A percentile compares a stretch with the other conserved stretches of the same genome.
These are phyloP conservation scores for Kodamaea sp. DNA, from an alignment of 1,139 yeast species.

Conservation along the genomic window DNA sequence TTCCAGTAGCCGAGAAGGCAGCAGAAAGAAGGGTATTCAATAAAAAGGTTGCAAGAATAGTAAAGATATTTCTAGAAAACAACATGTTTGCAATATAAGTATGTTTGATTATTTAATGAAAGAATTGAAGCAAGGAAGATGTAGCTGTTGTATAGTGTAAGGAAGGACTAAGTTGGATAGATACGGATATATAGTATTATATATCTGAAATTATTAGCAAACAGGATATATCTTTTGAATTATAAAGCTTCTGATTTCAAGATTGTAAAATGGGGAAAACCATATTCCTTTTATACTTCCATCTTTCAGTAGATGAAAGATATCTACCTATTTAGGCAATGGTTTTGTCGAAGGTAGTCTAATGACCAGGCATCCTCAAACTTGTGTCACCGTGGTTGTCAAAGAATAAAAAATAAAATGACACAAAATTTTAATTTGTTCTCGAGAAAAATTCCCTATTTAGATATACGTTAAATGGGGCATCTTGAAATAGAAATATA, in stretches of 20 bases:
- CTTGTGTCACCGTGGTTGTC: too few species aligned
- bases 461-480: too few species aligned
- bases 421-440: too few species aligned
- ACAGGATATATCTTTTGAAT: background rate
- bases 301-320: background rate
- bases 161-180: slow-evolving; percentile 9
- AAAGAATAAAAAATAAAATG: too few species aligned
- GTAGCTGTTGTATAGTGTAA: slow-evolving; percentile 1
- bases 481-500: too few species aligned
- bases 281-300: background rate
- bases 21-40: slow-evolving; percentile 7
- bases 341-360: background rate
- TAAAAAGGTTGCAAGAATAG: slow-evolving; percentile 8
- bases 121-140: background rate
- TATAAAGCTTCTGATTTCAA: background rate
- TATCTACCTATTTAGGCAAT: slow-evolving; percentile 1
- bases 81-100: background rate
- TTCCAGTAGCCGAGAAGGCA: slow-evolving; percentile 11
- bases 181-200: background rate
- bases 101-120: background rate
- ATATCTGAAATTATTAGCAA: background rate
- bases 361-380: too few species aligned
- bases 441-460: too few species aligned
- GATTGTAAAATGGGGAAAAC: slow-evolving; percentile 1
- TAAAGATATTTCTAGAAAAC: slow-evolving; percentile 8